A percentile compares a stretch with the other conserved stretches of the same genome.
Conservation (phyloP, 2,329 filamentous ascomycete species). For the Whalleya microplaca region DNA sequence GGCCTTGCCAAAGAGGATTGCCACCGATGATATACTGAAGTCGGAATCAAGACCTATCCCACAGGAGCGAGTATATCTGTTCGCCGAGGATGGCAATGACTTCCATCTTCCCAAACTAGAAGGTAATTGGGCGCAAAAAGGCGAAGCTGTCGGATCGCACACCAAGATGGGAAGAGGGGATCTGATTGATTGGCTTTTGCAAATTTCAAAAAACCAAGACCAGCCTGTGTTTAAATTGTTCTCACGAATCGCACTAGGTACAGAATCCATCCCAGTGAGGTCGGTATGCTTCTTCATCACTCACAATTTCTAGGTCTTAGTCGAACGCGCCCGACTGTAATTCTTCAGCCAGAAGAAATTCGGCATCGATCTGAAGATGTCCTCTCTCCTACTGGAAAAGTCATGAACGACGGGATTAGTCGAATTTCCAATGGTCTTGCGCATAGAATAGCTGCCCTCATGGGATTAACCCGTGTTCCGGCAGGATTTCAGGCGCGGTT, state of each 20-base stretch:
- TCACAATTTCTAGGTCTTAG: constrained; percentile 51
- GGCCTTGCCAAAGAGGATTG: constrained; percentile 42
- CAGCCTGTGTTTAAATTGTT: constrained; percentile 61
- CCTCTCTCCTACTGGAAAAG: constrained; percentile 42
- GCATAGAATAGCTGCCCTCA: constrained; percentile 49
- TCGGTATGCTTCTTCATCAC: not conserved
- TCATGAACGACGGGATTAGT: constrained; percentile 71
- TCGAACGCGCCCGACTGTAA: constrained; percentile 50
- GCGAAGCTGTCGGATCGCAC: constrained; percentile 27
- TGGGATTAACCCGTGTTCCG: constrained; percentile 59
- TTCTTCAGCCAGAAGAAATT: constrained; percentile 53
- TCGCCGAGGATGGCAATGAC: constrained; percentile 55
- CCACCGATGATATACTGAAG: constrained; percentile 39
- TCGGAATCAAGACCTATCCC: constrained; percentile 37
- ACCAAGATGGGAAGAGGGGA: constrained; percentile 40
- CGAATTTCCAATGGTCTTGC: constrained; percentile 66
- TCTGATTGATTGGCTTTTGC: constrained; percentile 58
- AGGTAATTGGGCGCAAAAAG: constrained; percentile 32
- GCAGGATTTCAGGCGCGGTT: constrained; percentile 72
- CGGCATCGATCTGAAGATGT: constrained; percentile 42
- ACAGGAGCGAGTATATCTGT: constrained; percentile 55
- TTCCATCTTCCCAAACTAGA: constrained; percentile 40
- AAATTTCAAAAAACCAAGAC: constrained; percentile 45
- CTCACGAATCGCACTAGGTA: constrained; percentile 59
- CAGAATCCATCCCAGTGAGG: constrained; percentile 15